Percentiles rank a stretch among this genome's conserved stretches.
Evolutionary conservation across 1,284 basidiomycete genomes (phyloP).

Genomic region (Cutaneotrichosporon sp.): DNA sequence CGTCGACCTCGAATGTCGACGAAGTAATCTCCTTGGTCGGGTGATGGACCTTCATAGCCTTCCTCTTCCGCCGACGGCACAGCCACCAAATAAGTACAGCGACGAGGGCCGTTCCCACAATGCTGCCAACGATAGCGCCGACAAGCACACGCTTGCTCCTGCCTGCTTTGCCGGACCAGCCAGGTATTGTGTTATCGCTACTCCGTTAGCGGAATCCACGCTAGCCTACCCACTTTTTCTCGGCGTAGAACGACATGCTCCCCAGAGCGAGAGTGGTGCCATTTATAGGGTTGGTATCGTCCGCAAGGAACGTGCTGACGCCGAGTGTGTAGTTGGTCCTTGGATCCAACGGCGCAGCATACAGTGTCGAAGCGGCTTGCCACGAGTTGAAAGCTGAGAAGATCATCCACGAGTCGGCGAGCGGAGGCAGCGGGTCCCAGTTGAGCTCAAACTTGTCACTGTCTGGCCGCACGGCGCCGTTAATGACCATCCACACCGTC

Average conservation of each 20-base stretch:
- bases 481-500: constrained; percentile 2
- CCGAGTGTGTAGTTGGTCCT: not conserved
- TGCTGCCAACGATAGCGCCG: not conserved
- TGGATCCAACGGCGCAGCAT: constrained; percentile 1
- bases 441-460: constrained; percentile 2
- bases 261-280: not conserved
- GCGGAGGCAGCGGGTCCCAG: constrained; percentile 5
- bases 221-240: not conserved
- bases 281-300: not conserved
- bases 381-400: constrained; percentile 5
- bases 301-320: not conserved
- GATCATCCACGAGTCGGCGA: not conserved
- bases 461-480: constrained; percentile 7
- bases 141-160: not conserved
- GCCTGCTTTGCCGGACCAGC: not conserved
- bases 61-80: not conserved
- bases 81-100: not conserved
- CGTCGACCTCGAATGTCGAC: constrained; percentile 1
- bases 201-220: not conserved
- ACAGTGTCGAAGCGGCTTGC: constrained; percentile 2
- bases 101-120: not conserved
- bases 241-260: constrained; percentile 1
- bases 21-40: not conserved
- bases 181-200: not conserved
- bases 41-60: not conserved